These are phyloP conservation scores for Saccharomyces hybrid DNA, from an alignment of 1,139 yeast species.

Conservation along the genomic window DNA sequence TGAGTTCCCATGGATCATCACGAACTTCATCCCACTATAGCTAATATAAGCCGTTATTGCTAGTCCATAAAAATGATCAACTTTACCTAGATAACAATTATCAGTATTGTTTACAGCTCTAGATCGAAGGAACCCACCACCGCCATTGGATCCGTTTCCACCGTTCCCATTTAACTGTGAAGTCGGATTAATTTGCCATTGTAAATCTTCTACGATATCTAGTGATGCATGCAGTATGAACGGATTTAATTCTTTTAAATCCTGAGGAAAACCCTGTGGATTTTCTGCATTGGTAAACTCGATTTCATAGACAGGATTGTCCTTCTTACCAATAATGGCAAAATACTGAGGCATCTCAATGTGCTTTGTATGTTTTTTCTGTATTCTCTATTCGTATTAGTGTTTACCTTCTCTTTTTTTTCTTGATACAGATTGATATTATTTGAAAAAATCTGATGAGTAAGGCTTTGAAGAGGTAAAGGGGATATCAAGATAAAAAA, in stretches of 20 bases:
- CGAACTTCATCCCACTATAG: constrained; percentile 77
- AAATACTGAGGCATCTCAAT: constrained; percentile 64
- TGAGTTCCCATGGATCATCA: constrained; percentile 60
- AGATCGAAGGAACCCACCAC: constrained; percentile 22
- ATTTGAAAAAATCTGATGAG: not conserved
- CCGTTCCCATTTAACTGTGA: constrained; percentile 9
- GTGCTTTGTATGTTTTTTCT: not conserved
- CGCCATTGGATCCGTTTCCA: constrained; percentile 9
- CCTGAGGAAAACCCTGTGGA: constrained; percentile 46
- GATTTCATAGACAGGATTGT: constrained; percentile 78
- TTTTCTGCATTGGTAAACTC: constrained; percentile 44
- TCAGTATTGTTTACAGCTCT: constrained; percentile 19
- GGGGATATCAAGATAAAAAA: not conserved
- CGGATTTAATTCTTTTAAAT: constrained; percentile 74
- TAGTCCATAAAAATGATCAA: constrained; percentile 82
- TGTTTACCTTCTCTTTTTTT: not conserved
- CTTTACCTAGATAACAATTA: constrained; percentile 56
- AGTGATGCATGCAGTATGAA: constrained; percentile 82
- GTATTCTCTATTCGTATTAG: not conserved
- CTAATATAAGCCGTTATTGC: constrained; percentile 77
- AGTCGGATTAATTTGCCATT: constrained; percentile 59
- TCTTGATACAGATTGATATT: not conserved
- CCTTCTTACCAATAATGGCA: constrained; percentile 81
- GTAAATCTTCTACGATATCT: constrained; percentile 82
- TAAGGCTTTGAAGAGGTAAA: not conserved